These are phyloP conservation scores for Leptographium galeiforme DNA, from an alignment of 2,329 filamentous ascomycete genomes.

Conservation along the genomic window DNA sequence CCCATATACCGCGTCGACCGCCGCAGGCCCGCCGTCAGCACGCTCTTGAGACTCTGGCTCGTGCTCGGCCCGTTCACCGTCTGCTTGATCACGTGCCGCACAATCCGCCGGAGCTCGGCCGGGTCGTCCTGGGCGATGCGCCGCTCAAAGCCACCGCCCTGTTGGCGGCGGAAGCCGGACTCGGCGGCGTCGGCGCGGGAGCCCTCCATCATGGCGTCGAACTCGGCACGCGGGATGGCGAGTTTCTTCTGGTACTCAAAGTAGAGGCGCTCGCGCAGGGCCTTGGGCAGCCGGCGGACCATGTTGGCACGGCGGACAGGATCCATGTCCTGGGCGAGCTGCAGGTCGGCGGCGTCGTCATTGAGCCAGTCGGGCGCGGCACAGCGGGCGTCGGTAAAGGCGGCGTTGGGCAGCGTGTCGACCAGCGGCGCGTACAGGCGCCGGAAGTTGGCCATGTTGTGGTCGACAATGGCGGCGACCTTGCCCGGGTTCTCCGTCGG, in stretches of 20 bases:
- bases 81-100: constrained; percentile 66
- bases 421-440: constrained; percentile 83
- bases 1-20: constrained; percentile 62
- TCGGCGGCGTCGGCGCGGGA: constrained; percentile 48
- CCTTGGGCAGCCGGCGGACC: constrained; percentile 77
- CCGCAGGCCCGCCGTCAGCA: constrained; percentile 61
- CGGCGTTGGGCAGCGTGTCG: constrained; percentile 77
- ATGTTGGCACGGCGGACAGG: constrained; percentile 85
- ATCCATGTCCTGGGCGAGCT: constrained; percentile 81
- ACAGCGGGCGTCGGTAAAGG: constrained; percentile 54
- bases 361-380: constrained; percentile 47
- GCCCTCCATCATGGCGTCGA: constrained; percentile 71
- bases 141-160: constrained; percentile 75
- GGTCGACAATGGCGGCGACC: constrained; percentile 82
- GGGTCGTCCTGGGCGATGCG: constrained; percentile 62
- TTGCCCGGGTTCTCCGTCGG: constrained; percentile 86
- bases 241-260: constrained; percentile 92
- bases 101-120: constrained; percentile 52
- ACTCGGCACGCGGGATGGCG: constrained; percentile 70
- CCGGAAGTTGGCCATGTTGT: constrained; percentile 85
- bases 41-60: constrained; percentile 71
- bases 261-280: constrained; percentile 81
- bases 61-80: constrained; percentile 91
- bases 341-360: constrained; percentile 51
- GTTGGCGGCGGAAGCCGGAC: constrained; percentile 53